phyloP scores from a whole-genome alignment of 2,329 filamentous ascomycete genomes.

The Colletotrichum gloeosporioides region DNA sequence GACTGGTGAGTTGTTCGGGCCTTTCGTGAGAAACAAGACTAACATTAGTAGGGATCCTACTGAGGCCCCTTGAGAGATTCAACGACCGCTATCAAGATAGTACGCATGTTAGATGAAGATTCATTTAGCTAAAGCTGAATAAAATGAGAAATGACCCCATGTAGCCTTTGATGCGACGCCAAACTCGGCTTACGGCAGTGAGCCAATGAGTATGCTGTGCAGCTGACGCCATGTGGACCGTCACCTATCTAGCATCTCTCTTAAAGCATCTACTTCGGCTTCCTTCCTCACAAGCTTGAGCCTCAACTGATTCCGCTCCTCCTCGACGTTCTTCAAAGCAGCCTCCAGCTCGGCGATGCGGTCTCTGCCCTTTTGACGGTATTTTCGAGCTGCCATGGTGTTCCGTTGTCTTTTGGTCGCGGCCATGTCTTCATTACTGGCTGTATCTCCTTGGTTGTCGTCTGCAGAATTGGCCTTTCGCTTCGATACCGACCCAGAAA shows the following conservation, averaged over 20 bases:
- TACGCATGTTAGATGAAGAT: neutral
- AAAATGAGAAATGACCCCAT: neutral
- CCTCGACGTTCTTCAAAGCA: slow-evolving; percentile 54
- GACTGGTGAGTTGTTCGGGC: slow-evolving; percentile 54
- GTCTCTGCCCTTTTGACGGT: slow-evolving; percentile 68
- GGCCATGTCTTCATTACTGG: neutral
- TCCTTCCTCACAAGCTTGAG: slow-evolving; percentile 62
- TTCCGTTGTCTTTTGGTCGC: slow-evolving; percentile 62
- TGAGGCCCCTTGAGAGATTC: slow-evolving; percentile 26
- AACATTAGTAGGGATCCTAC: slow-evolving; percentile 32
- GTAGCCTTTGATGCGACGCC: neutral
- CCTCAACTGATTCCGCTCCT: slow-evolving; percentile 62
- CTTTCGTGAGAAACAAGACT: neutral
- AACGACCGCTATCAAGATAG: no score
- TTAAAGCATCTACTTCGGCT: slow-evolving; percentile 62
- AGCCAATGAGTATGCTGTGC: neutral
- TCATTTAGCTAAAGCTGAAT: neutral
- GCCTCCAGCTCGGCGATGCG: slow-evolving; percentile 61
- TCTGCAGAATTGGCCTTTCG: neutral
- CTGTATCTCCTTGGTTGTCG: neutral
- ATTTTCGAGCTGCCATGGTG: slow-evolving; percentile 66
- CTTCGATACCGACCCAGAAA: neutral
- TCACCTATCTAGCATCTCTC: neutral
- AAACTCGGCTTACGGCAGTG: neutral
- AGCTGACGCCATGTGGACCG: neutral